Percentiles rank a stretch among this genome's conserved stretches.
phyloP scores from a whole-genome alignment of 1,139 yeast species.

The Nakaseomyces nivariensis region DNA sequence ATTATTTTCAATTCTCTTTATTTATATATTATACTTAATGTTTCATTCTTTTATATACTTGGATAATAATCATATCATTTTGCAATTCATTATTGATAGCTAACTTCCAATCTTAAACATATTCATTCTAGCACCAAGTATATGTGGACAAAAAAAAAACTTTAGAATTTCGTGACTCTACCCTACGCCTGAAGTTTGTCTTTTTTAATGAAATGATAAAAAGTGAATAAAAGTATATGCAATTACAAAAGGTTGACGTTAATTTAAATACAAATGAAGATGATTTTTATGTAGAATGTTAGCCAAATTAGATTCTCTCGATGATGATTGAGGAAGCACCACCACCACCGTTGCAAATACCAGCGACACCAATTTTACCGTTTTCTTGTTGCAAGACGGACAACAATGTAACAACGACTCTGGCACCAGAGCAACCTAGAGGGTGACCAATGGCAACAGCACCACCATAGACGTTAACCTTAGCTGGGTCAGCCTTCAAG shows the following conservation, averaged over 20 bases:
- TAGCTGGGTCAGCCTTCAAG: conserved; percentile 51
- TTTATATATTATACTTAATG: neutral
- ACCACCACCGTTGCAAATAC: conserved; percentile 98
- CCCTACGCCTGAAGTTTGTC: too few species aligned
- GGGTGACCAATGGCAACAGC: conserved; percentile 97
- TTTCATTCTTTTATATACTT: neutral
- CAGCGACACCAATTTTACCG: conserved; percentile 90
- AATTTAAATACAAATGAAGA: neutral
- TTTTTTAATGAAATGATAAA: too few species aligned
- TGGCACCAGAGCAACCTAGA: conserved; percentile 92
- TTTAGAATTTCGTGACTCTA: too few species aligned
- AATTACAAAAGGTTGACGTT: neutral
- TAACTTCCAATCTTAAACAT: too few species aligned
- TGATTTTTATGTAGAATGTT: neutral
- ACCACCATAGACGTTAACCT: conserved; percentile 93
- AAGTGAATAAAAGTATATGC: neutral
- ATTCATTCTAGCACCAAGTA: too few species aligned
- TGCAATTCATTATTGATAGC: too few species aligned
- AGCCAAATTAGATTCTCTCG: conserved; percentile 36
- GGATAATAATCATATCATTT: too few species aligned
- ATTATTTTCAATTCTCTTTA: too few species aligned
- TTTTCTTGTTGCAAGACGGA: conserved; percentile 68
- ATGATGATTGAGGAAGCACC: conserved; percentile 85
- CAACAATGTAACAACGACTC: conserved; percentile 77
- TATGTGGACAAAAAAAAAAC: too few species aligned